Base-by-base conservation (phyloP, 176 grass and related monocot genomes). In the Microstegium vimineum region DNA sequence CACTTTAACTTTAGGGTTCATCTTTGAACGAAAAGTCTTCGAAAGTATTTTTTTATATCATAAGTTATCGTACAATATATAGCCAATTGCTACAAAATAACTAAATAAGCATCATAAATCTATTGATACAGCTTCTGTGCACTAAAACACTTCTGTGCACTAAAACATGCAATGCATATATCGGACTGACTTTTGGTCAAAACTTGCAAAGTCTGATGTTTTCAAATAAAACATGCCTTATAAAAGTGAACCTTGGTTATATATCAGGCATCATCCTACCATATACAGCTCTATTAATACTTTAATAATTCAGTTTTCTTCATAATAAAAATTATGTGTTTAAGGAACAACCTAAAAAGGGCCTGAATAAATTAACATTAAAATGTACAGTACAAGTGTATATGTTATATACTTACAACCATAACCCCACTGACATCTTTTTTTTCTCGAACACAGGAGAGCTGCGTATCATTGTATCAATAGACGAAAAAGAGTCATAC, bases 311-410 rank as follows among this genome's bases (percentile, higher is more conserved):
- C 46, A 63, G 22, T 81, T 76, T 78, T 49, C 40, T 73, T 66
- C 42, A 78, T 36, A 63, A 71, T 28, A n/a, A 52, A 27, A 52
- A 71, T 41, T 34, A 56, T 56, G 63, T 40, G 38, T 23, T 59
- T 51, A 16, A 78, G 45, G 22, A 60, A 9, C 32, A 67, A 17
- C 69, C 15, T 46, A 79, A 65, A 25, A 60, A 52, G 9, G 17
- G 62, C 70, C 51, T 61, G 25, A 69, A 41, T 74, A 63, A 77
- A n/a, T 30, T 14, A 82, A 64, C 18, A 84, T 56, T 8, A 36
- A 36, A 41, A 52, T 12, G 6, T 77, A 64, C 27, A 23, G 3
- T 59, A 59, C 8, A 25, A 25, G 46, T 13, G 34, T 36, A 36
- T 59, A 69, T 26, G 32, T 30, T 26, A 69, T 9, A 70, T 9